Evolutionary conservation across 805 yeast species (phyloP), one percentile per base, ranked within the genome.

Genomic region (Starmerella khaoyaiensis): DNA sequence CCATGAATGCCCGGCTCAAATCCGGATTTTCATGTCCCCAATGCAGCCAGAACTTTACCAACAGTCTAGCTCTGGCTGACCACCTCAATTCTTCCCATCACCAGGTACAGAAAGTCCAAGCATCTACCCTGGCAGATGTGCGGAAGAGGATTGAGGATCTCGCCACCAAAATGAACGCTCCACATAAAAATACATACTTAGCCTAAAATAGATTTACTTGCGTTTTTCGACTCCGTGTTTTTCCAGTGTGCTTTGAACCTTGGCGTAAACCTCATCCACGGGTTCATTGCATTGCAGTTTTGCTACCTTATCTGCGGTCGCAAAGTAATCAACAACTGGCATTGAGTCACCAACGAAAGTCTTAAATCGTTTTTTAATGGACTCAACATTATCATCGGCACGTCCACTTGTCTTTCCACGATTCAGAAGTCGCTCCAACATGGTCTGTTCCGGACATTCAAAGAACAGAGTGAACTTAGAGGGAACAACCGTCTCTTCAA

Each of bases 361-460:
- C 51, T 65, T 72, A 65, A 87, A 87, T 59, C 98, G 73, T 64
- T 90, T 86, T 54, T 69, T 75, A 58, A 90, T 86, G 46, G 87
- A 75, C 56, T 86, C 96, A 39, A 79, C 70, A 60, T 87, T 87
- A 58, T 87, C 98, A 58, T 87, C 98, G 20, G 79, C 57, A 57
- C 98, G 75, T 23, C 98, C 98, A 52, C 90, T 76, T 11, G 95
- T 87, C 65, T 87, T 79, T 21, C 95, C 94, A 60, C 98, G 74
- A 59, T 83, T 80, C 42, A 87, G 63, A 45, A 87, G 68, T 57
- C 98, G 75, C 47, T 71, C 62, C 48, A 84, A 66, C 96, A 87
- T 86, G 37, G 82, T 79, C 73, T 65, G 45, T 81, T 77, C 58
- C 68, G 77, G 52, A 74, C 90, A 50, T 75, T 67, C 64, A 39